phyloP scores from a whole-genome alignment of 257 asterid genomes.

The Ehretia macrophylla region DNA sequence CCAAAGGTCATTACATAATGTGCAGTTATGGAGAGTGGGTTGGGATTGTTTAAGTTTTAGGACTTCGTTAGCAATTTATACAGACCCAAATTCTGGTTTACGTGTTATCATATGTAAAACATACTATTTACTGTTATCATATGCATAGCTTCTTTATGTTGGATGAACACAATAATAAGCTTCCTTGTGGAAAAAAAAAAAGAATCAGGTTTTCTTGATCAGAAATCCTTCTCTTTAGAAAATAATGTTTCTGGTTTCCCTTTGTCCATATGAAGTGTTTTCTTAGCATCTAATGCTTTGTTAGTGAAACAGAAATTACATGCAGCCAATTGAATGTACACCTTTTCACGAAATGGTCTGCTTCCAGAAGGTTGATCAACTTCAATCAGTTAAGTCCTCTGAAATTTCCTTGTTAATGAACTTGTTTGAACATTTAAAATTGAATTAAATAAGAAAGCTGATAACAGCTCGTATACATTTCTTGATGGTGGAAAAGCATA shows the following conservation, averaged over 20 bases:
- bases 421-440: neutral
- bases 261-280: neutral
- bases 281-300: slow-evolving; percentile 3
- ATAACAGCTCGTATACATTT: neutral
- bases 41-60: too few species aligned
- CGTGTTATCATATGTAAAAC: too few species aligned
- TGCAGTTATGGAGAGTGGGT: too few species aligned
- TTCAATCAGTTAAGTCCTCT: slow-evolving; percentile 63
- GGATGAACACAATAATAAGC: too few species aligned
- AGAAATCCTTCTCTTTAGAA: neutral
- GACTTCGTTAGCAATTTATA: too few species aligned
- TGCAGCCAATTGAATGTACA: slow-evolving; percentile 59
- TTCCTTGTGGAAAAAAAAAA: too few species aligned
- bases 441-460: neutral
- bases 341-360: slow-evolving; percentile 66
- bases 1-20: too few species aligned
- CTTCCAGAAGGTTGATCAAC: slow-evolving; percentile 67
- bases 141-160: too few species aligned
- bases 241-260: neutral
- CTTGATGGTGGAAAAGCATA: neutral
- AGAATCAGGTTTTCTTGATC: too few species aligned
- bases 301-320: slow-evolving; percentile 50
- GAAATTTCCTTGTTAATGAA: neutral
- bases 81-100: too few species aligned
- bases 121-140: too few species aligned